phyloP scores from a whole-genome alignment of 2,329 filamentous ascomycete genomes.

The Pseudogymnoascus sp. region DNA sequence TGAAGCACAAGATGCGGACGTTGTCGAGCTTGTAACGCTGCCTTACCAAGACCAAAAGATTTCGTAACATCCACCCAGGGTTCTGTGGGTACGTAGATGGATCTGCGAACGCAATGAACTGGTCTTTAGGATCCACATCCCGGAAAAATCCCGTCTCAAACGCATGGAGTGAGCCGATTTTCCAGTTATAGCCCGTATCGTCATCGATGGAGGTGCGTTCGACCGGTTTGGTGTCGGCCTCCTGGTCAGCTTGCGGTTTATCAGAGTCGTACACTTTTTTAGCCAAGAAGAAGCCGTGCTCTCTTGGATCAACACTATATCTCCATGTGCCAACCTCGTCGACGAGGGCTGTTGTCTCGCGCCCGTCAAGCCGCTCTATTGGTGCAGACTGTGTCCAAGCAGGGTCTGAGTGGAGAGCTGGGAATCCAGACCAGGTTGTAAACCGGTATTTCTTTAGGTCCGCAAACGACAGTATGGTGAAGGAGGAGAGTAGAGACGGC shows the following conservation, averaged over 20 bases:
- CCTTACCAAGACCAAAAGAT: constrained; percentile 75
- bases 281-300: constrained; percentile 93
- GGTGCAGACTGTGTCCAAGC: constrained; percentile 59
- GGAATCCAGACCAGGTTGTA: constrained; percentile 97
- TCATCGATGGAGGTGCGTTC: constrained; percentile 36
- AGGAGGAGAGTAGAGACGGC: constrained; percentile 82
- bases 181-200: constrained; percentile 62
- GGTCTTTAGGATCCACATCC: constrained; percentile 59
- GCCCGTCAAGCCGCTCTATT: constrained; percentile 47
- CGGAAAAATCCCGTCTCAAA: constrained; percentile 88
- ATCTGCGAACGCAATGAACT: constrained; percentile 81
- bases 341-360: constrained; percentile 71
- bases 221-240: constrained; percentile 38
- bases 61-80: constrained; percentile 88
- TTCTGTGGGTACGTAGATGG: constrained; percentile 82
- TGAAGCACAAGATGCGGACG: constrained; percentile 81
- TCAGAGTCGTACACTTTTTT: constrained; percentile 52
- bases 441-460: constrained; percentile 97
- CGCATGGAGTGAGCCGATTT: constrained; percentile 62
- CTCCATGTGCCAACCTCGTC: constrained; percentile 83
- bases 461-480: constrained; percentile 82
- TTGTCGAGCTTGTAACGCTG: constrained; percentile 70
- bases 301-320: constrained; percentile 69
- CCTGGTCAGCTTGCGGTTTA: constrained; percentile 19
- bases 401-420: constrained; percentile 82